These are phyloP conservation scores for Daldinia bambusicola DNA, from an alignment of 495 filamentous ascomycete species.

Conservation along the genomic window DNA sequence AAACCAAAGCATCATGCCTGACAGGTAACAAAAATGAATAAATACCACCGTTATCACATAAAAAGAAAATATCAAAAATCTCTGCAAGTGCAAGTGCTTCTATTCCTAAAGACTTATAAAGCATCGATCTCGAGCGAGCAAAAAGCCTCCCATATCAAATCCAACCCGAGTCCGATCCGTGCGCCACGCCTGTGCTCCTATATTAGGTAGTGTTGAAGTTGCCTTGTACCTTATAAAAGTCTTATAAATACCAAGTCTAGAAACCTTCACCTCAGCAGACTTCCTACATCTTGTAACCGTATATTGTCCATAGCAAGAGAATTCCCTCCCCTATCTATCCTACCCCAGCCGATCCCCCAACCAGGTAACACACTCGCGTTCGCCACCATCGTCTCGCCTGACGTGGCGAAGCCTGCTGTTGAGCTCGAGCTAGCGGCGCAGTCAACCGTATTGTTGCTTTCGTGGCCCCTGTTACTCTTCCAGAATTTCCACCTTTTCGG, in stretches of 20 bases:
- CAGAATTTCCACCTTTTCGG: conserved; percentile 42
- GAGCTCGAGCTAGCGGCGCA: conserved; percentile 44
- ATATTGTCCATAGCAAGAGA: conserved; percentile 45
- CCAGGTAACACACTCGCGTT: conserved; percentile 44
- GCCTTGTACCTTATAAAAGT: conserved; percentile 13
- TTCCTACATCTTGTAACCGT: conserved; percentile 49
- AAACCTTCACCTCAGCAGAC: conserved; percentile 37
- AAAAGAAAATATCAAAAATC: not conserved
- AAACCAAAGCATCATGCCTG: not conserved
- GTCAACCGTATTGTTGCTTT: conserved; percentile 15
- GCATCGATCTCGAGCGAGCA: not conserved
- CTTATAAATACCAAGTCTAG: not conserved
- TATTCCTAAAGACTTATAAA: not conserved
- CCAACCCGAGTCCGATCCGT: conserved; percentile 2
- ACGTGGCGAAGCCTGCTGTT: conserved; percentile 37
- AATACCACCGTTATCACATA: not conserved
- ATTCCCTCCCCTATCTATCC: conserved; percentile 48
- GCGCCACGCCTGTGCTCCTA: conserved; percentile 23
- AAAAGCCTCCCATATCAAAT: conserved; percentile 4
- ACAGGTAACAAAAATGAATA: not conserved
- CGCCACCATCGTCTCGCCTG: conserved; percentile 38
- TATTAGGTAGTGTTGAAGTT: conserved; percentile 12
- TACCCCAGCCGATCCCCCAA: conserved; percentile 52
- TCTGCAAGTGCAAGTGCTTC: not conserved
- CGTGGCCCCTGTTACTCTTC: conserved; percentile 11